phyloP scores from a whole-genome alignment of 441 rosid genomes.

The Gossypium aridum region DNA sequence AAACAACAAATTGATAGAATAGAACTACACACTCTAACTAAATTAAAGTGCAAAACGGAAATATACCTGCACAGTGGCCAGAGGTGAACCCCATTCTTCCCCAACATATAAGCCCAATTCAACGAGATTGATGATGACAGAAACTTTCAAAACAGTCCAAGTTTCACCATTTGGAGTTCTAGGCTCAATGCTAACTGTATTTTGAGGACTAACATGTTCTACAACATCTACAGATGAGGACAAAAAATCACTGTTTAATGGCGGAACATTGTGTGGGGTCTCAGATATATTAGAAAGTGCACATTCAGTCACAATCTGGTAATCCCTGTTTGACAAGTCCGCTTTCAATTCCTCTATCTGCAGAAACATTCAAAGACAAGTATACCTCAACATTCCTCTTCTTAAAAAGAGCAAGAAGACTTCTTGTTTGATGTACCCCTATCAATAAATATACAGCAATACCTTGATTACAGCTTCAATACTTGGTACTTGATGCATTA shows the following conservation, averaged over 20 bases:
- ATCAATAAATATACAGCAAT: too few species aligned
- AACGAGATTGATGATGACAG: conserved; percentile 65
- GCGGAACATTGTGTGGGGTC: conserved; percentile 61
- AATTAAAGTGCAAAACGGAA: conserved; percentile 3
- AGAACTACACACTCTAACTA: not conserved
- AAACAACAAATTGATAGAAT: not conserved
- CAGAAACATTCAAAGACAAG: conserved; percentile 18
- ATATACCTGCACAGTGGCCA: conserved; percentile 81
- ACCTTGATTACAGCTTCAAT: conserved; percentile 73
- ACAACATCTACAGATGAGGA: conserved; percentile 38
- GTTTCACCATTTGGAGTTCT: conserved; percentile 31
- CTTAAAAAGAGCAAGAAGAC: not conserved
- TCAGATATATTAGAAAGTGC: conserved; percentile 87
- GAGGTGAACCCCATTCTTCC: conserved; percentile 60
- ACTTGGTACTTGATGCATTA: conserved; percentile 80
- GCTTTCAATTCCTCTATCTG: conserved; percentile 90
- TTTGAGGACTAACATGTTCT: conserved; percentile 41
- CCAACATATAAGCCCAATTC: conserved; percentile 78
- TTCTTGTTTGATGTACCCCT: conserved; percentile 7
- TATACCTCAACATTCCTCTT: conserved; percentile 18
- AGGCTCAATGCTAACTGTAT: conserved; percentile 30
- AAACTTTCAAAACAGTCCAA: conserved; percentile 70
- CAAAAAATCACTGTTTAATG: conserved; percentile 37
- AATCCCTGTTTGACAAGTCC: conserved; percentile 75
- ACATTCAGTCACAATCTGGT: conserved; percentile 91